These are phyloP conservation scores for Nephelium lappaceum DNA, from an alignment of 345 rosid genomes.

Conservation along the genomic window DNA sequence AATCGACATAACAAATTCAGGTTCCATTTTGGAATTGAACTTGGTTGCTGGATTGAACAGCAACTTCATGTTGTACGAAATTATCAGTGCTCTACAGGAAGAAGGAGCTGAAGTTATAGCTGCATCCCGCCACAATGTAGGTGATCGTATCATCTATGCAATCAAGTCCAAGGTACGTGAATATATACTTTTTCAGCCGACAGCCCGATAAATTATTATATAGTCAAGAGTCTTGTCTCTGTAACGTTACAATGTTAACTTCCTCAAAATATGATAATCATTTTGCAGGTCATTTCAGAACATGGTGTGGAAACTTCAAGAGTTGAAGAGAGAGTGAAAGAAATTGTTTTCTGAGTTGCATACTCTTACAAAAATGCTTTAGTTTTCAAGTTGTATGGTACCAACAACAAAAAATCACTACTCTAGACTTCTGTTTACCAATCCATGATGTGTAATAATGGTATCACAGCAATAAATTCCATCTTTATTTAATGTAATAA, in stretches of 20 bases:
- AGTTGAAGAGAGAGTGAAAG: slow-evolving; percentile 23
- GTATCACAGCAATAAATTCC: too few relatives aligned
- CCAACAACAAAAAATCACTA: too few relatives aligned
- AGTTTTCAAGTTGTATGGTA: too few relatives aligned
- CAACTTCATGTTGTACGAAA: slow-evolving; percentile 25
- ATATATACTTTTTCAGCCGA: too few relatives aligned
- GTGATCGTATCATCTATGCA: slow-evolving; percentile 25
- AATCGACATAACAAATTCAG: slow-evolving; percentile 21
- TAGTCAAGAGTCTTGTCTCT: too few relatives aligned
- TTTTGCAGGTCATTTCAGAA: slow-evolving; percentile 24
- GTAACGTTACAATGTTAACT: too few relatives aligned
- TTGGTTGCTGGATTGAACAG: slow-evolving; percentile 22
- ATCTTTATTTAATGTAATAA: too few relatives aligned
- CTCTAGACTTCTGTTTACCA: too few relatives aligned
- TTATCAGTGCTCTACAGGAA: slow-evolving; percentile 32
- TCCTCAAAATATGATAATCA: not conserved
- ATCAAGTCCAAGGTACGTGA: slow-evolving; percentile 26
- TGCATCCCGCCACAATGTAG: not conserved
- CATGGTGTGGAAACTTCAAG: slow-evolving; percentile 33
- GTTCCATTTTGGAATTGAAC: slow-evolving; percentile 26
- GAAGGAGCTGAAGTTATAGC: slow-evolving; percentile 31
- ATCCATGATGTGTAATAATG: too few relatives aligned
- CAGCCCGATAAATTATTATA: too few relatives aligned
- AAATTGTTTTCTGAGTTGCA: slow-evolving; percentile 28
- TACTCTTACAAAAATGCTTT: too few relatives aligned